Evolutionary conservation across 2,329 filamentous ascomycete species (phyloP).

Genomic region (Clonostachys chloroleuca): DNA sequence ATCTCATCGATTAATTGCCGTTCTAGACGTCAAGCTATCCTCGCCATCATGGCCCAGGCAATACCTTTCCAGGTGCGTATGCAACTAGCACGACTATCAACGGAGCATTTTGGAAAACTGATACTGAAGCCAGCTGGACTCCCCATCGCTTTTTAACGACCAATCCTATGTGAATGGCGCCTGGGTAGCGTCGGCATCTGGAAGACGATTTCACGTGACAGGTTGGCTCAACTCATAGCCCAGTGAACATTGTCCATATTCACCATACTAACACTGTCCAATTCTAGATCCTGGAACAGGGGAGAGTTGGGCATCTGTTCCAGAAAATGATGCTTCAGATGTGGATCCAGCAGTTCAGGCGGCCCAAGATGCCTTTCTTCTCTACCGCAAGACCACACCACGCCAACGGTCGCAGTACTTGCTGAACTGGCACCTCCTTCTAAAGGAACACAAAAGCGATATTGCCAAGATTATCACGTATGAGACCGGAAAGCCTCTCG

Average conservation of each 20-base stretch:
- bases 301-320: slow-evolving; percentile 42
- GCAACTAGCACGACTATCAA: too few species aligned
- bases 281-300: slow-evolving; percentile 43
- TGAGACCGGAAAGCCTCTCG: slow-evolving; percentile 54
- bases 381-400: slow-evolving; percentile 28
- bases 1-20: too few species aligned
- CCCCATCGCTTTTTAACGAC: not conserved
- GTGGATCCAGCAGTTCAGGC: slow-evolving; percentile 29
- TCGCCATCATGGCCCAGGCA: not conserved
- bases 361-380: slow-evolving; percentile 26
- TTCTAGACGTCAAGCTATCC: too few species aligned
- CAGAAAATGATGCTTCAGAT: slow-evolving; percentile 36
- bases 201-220: not conserved
- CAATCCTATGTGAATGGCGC: not conserved
- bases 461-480: slow-evolving; percentile 30
- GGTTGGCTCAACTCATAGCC: not conserved
- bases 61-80: not conserved
- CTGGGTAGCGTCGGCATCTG: not conserved
- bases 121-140: not conserved
- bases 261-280: too few species aligned
- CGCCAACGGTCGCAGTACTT: slow-evolving; percentile 26
- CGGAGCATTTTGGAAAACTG: too few species aligned
- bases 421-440: slow-evolving; percentile 30
- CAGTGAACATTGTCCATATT: too few species aligned
- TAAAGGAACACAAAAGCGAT: slow-evolving; percentile 29